Percentiles rank a stretch among this genome's conserved stretches.
Evolutionary conservation across 2,329 filamentous ascomycete genomes (phyloP).

Genomic region (Tolypocladium paradoxum): DNA sequence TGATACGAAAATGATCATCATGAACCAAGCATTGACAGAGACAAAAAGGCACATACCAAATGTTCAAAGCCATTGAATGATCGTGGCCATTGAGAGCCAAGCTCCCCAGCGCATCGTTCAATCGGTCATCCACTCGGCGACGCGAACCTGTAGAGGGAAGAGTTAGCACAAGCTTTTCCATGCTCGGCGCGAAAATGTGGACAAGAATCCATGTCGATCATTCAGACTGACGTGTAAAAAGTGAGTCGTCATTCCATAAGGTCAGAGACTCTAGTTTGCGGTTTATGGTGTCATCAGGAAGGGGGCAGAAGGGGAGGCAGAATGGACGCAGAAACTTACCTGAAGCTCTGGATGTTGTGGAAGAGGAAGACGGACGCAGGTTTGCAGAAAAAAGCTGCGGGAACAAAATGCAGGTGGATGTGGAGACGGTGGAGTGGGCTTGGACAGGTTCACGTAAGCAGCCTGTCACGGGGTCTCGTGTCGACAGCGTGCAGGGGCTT

Average conservation of each 20-base stretch:
- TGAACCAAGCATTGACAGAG: conserved; percentile 7
- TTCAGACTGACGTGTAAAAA: conserved; percentile 94
- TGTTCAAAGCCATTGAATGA: neutral
- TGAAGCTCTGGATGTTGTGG: conserved; percentile 11
- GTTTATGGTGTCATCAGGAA: conserved; percentile 76
- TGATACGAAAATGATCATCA: conserved; percentile 58
- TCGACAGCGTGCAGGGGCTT: conserved; percentile 11
- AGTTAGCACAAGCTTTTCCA: conserved; percentile 14
- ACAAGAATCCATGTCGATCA: conserved; percentile 10
- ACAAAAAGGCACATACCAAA: conserved; percentile 18
- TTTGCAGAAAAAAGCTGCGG: conserved; percentile 16
- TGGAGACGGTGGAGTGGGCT: conserved; percentile 9
- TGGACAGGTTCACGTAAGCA: conserved; percentile 10
- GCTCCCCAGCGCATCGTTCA: neutral
- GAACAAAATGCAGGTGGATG: conserved; percentile 13
- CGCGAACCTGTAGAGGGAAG: neutral
- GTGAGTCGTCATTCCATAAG: conserved; percentile 68
- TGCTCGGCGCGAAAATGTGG: conserved; percentile 5
- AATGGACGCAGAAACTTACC: conserved; percentile 12
- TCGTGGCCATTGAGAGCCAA: neutral
- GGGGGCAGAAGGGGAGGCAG: conserved; percentile 5
- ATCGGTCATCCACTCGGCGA: conserved; percentile 6
- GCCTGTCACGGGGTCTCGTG: conserved; percentile 20
- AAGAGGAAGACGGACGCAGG: conserved; percentile 10
- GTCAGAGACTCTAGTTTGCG: conserved; percentile 99